phyloP scores from a whole-genome alignment of 371 early-diverging fungal species.

The Mucor racemosus region DNA sequence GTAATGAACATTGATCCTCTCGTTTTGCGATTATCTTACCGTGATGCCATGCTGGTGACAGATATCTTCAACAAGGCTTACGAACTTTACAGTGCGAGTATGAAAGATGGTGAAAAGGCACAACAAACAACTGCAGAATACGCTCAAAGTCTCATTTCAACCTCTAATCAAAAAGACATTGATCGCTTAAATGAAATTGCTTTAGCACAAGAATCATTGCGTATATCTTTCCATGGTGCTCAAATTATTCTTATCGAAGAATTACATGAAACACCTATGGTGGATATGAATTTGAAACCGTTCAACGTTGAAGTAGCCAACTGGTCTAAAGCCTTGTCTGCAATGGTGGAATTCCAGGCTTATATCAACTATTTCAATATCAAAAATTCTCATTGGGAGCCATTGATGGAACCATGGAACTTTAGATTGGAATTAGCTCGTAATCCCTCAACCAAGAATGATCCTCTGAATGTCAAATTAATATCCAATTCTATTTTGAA shows the following conservation, averaged over 20 bases:
- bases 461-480: constrained; percentile 61
- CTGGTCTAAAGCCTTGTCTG: constrained; percentile 84
- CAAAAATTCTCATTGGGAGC: constrained; percentile 98
- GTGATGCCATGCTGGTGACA: constrained; percentile 83
- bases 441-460: constrained; percentile 20
- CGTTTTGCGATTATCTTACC: constrained; percentile 76
- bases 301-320: constrained; percentile 81
- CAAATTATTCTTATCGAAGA: constrained; percentile 93
- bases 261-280: constrained; percentile 87
- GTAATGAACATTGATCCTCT: constrained; percentile 70
- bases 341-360: constrained; percentile 72
- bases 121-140: neutral
- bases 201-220: constrained; percentile 45
- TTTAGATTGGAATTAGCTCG: constrained; percentile 59
- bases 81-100: constrained; percentile 53
- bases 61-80: constrained; percentile 83
- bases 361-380: constrained; percentile 93
- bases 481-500: constrained; percentile 82
- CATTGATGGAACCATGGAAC: constrained; percentile 92
- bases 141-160: constrained; percentile 9
- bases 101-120: neutral
- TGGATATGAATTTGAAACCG: constrained; percentile 82
- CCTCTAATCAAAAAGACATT: constrained; percentile 5
- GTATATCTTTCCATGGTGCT: constrained; percentile 72
- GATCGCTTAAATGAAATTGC: constrained; percentile 17